phyloP scores from a whole-genome alignment of 1,284 basidiomycete genomes.

The Chalciporus sp. region DNA sequence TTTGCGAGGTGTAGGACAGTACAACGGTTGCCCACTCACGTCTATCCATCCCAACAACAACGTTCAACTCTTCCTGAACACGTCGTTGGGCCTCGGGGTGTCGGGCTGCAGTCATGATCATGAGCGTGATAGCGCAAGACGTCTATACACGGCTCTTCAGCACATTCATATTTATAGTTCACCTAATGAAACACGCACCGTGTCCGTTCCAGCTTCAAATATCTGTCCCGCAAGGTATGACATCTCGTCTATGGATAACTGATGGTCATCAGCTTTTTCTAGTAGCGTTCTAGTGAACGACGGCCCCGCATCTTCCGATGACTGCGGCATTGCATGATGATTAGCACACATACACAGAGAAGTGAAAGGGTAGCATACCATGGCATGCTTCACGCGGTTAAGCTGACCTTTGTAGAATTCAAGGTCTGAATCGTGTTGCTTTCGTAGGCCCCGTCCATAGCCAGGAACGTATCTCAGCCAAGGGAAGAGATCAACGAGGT shows the following conservation, averaged over 20 bases:
- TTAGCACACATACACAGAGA: conserved; percentile 7
- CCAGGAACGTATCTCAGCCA: conserved; percentile 46
- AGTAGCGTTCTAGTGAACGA: conserved; percentile 62
- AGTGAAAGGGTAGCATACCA: conserved; percentile 37
- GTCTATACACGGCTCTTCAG: conserved; percentile 35
- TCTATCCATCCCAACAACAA: conserved; percentile 55
- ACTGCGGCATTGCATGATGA: conserved; percentile 15
- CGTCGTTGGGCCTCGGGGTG: conserved; percentile 55
- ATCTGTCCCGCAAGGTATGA: conserved; percentile 64
- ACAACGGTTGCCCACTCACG: conserved; percentile 33
- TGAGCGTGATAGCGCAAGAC: conserved; percentile 56
- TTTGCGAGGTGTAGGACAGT: not conserved
- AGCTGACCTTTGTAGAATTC: conserved; percentile 54
- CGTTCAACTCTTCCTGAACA: conserved; percentile 65
- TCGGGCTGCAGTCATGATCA: conserved; percentile 64
- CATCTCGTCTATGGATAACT: conserved; percentile 54
- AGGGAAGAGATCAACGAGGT: conserved; percentile 61
- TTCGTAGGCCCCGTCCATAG: conserved; percentile 24
- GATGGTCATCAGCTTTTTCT: conserved; percentile 51
- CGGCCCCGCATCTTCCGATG: conserved; percentile 36
- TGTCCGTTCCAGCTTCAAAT: conserved; percentile 68
- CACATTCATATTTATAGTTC: no score
- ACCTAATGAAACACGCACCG: conserved; percentile 32
- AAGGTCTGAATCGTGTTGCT: conserved; percentile 57
- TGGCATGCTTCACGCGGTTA: conserved; percentile 42